Evolutionary conservation across 2,329 filamentous ascomycete species (phyloP).

Genomic region (Tolypocladium endophyticum): DNA sequence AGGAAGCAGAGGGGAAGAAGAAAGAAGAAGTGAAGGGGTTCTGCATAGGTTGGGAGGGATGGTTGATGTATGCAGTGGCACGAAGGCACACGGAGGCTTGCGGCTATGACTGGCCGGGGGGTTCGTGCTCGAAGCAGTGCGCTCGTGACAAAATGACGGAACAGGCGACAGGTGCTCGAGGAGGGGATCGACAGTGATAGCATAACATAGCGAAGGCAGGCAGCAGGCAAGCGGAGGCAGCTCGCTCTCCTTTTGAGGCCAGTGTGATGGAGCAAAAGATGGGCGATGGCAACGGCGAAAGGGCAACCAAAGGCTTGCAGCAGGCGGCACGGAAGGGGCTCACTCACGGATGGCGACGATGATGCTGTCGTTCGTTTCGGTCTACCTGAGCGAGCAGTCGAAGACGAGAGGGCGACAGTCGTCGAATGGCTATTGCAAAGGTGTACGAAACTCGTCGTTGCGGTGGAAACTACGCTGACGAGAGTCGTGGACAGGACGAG

Average conservation of each 20-base stretch:
- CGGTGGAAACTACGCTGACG: background rate
- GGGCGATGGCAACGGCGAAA: background rate
- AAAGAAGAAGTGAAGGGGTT: background rate
- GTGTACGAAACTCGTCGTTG: background rate
- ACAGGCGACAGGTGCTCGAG: background rate
- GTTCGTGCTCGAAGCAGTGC: background rate
- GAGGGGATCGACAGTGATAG: background rate
- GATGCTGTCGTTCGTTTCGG: background rate
- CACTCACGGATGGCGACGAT: background rate
- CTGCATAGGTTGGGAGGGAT: background rate
- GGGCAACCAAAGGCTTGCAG: background rate
- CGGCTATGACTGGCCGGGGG: background rate
- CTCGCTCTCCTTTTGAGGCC: background rate
- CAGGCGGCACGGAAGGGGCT: background rate
- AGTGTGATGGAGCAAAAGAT: background rate
- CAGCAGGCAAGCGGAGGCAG: background rate
- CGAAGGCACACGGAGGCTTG: background rate
- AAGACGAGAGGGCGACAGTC: background rate
- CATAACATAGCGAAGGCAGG: background rate
- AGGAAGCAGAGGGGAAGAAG: background rate
- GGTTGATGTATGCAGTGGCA: conserved; percentile 1
- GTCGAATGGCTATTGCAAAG: background rate
- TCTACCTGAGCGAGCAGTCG: background rate
- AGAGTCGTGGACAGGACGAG: background rate
- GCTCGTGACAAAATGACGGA: conserved; percentile 2